Evolutionary conservation across 1,284 basidiomycete species (phyloP), one percentile per base, ranked within the genome.

Genomic region (Acaromyces ingoldii): DNA sequence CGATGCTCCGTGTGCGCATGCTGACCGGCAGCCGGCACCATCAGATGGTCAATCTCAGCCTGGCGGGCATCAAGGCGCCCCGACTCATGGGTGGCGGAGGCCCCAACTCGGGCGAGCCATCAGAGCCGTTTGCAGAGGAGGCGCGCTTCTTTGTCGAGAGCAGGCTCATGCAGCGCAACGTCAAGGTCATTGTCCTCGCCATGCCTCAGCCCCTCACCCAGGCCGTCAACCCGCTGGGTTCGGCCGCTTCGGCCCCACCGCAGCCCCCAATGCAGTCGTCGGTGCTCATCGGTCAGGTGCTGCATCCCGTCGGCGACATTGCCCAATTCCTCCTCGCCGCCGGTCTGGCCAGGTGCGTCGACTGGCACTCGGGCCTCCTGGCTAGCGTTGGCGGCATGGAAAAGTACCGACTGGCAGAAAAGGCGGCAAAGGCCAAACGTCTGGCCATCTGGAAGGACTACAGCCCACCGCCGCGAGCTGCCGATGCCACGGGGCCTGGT

Each of bases 291-390:
- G 93, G 92, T 60, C 85, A 83, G 56, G 88, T 89, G 81, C 78
- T 90, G 26, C 93, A 97, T 72, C 91, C 92, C 11, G 88, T 86
- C 25, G 92, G 93, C 17, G 93, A 96, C 76, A 88, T 98, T 46
- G 91, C 91, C 15, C 89, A 93, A 67, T 85, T 88, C 76, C 80
- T 98, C 41, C 84, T 91, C 17, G 82, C 82, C 2, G 84, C 84
- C 40, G 91, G 93, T 44, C 80, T 97, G 3, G 93, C 92, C 10
- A 86, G 90, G 55, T 83, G 95, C 48, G 87, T 97, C 55, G 92
- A 95, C 74, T 97, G 93, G 92, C 93, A 98, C 76, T 91, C 91
- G 11, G 93, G 92, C 29, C 88, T 97, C 82, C 83, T 98, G 37
- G 54, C 36, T 83, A 88, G 1, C 81, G 81, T 55, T 80, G 68